These are phyloP conservation scores for Hirsutella minnesotensis DNA, from an alignment of 2,329 filamentous ascomycete genomes.

Conservation along the genomic window DNA sequence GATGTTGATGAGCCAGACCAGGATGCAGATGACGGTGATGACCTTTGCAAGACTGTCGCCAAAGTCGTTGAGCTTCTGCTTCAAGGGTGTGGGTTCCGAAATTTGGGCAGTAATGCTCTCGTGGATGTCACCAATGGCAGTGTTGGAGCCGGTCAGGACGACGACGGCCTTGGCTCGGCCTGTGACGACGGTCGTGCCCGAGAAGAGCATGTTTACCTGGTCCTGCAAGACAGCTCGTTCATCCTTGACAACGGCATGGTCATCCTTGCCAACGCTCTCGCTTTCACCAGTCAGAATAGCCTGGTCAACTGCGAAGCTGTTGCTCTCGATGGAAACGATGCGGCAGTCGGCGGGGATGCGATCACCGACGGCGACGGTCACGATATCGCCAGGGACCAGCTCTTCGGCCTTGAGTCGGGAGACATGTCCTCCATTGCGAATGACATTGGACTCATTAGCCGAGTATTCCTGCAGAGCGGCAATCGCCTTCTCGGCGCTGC, in stretches of 20 bases:
- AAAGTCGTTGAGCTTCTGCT: conserved; percentile 98
- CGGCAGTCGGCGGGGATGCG: conserved; percentile 92
- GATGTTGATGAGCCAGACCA: conserved; percentile 98
- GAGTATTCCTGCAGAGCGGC: conserved; percentile 98
- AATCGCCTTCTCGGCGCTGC: conserved; percentile 96
- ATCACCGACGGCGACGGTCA: conserved; percentile 81
- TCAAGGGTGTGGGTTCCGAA: conserved; percentile 89
- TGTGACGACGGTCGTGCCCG: conserved; percentile 91
- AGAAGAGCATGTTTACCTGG: conserved; percentile 96
- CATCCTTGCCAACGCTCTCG: conserved; percentile 88
- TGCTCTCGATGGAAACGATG: conserved; percentile 82
- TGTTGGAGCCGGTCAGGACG: conserved; percentile 76
- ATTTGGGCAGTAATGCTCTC: conserved; percentile 98
- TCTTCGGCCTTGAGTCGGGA: conserved; percentile 90
- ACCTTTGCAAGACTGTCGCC: conserved; percentile 94
- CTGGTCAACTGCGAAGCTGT: conserved; percentile 94
- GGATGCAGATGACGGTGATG: conserved; percentile 89
- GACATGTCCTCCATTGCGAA: conserved; percentile 67
- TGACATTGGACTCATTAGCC: conserved; percentile 89
- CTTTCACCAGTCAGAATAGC: conserved; percentile 96
- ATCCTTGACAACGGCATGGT: conserved; percentile 54
- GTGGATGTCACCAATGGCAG: conserved; percentile 96
- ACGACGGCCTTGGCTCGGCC: conserved; percentile 88
- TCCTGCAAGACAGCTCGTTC: conserved; percentile 88
- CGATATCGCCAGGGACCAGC: conserved; percentile 84